Evolutionary conservation across 129 eudicot species (phyloP), one percentile per base, ranked within the genome.

Genomic region (Calendula officinalis): DNA sequence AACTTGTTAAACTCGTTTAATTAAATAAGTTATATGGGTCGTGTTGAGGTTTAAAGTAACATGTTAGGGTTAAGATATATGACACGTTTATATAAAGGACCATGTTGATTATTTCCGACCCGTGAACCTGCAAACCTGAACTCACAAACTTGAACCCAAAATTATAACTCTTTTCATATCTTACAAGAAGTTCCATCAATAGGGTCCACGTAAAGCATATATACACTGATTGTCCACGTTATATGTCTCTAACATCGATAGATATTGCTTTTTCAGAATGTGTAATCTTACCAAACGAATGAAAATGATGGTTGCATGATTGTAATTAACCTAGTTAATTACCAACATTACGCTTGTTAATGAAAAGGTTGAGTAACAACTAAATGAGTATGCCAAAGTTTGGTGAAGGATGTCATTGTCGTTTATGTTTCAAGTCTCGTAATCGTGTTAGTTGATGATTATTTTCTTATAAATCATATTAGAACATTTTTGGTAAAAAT

Each of bases 201-300:
- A 9, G 70, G 70, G 5, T 56, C 70, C 30, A 70, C 62, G 38
- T 5, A 5, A 14, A 63, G 9, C 22, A 35, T 56, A 65, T 34
- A 36, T 56, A 65, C 42, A 36, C 33, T 68, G 14, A 56, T 68
- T 42, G 38, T 45, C 16, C 78, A 39, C 35, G 67, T 56, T 38
- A 6, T 72, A 46, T 66, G 61, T 73, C 67, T 13, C 6, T 46
- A 37, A 45, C 65, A 67, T 73, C 78, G 78, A 72, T 47, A 36
- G 8, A 44, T 38, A 55, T 53, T 73, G 64, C 46, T 73, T 64
- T 51, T 36, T 70, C 52, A 62, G 17, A 30, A 37, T 61, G 76
- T 60, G 69, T 53, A 36, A 36, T 63, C 78, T 56, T 39, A 73
- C 78, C 78, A 46, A 73, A 73, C 67, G 41, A 34, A n/a, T 56